Percentiles rank a stretch among this genome's conserved stretches.
Conservation (phyloP, 2,329 filamentous ascomycete genomes). For the Neopestalotiopsis clavispora region DNA sequence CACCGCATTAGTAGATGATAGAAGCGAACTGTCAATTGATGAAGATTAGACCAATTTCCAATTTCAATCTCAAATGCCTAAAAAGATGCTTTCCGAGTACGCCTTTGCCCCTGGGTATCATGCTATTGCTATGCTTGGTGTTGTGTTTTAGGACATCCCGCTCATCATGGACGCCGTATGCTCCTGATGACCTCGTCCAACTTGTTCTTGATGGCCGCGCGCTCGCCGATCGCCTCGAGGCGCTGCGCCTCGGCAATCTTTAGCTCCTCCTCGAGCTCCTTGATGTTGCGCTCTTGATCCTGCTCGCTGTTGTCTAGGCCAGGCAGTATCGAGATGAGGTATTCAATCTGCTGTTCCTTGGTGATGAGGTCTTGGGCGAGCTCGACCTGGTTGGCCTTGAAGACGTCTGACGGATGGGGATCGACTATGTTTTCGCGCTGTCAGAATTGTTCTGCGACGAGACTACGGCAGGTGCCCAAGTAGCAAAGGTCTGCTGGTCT, state of each 20-base stretch:
- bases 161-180: slow-evolving; percentile 61
- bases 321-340: slow-evolving; percentile 74
- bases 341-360: slow-evolving; percentile 84
- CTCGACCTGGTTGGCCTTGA: slow-evolving; percentile 71
- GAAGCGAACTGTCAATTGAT: neutral
- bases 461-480: neutral
- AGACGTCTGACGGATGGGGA: slow-evolving; percentile 66
- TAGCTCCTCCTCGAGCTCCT: slow-evolving; percentile 68
- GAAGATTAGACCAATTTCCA: neutral
- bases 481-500: neutral
- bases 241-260: slow-evolving; percentile 66
- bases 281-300: slow-evolving; percentile 73
- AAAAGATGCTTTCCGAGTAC: neutral
- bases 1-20: neutral
- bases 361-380: slow-evolving; percentile 77
- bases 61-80: neutral
- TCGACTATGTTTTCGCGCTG: slow-evolving; percentile 50
- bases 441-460: slow-evolving; percentile 18
- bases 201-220: slow-evolving; percentile 62
- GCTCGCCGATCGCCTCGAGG: slow-evolving; percentile 67
- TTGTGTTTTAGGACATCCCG: slow-evolving; percentile 10
- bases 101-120: slow-evolving; percentile 24
- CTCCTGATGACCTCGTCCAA: slow-evolving; percentile 66
- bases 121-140: neutral
- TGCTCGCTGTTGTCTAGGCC: slow-evolving; percentile 79